phyloP scores from a whole-genome alignment of 2,329 filamentous ascomycete genomes.

The Fusarium subtropicale region DNA sequence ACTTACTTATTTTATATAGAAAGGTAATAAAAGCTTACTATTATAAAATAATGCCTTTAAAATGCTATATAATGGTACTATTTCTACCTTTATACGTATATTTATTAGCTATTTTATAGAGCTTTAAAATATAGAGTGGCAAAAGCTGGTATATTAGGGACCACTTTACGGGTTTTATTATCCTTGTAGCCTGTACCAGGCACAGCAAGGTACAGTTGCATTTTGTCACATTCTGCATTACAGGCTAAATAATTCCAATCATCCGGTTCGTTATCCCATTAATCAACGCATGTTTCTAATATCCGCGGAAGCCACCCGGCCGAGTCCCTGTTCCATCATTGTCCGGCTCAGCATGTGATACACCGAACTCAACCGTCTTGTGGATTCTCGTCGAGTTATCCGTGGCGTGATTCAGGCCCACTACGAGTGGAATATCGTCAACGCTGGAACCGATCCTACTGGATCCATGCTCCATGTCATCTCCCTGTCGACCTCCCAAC shows the following conservation, averaged over 20 bases:
- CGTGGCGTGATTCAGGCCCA: conserved; percentile 3
- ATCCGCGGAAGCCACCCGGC: not conserved
- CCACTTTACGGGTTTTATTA: no score
- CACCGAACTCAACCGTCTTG: conserved; percentile 25
- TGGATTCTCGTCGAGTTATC: conserved; percentile 6
- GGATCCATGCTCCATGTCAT: conserved; percentile 37
- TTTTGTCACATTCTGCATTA: not conserved
- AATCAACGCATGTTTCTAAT: not conserved
- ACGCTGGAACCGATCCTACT: conserved; percentile 40
- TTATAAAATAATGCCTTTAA: no score
- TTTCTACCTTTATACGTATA: no score
- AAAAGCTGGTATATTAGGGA: no score
- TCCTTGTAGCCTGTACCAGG: no score
- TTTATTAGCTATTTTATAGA: no score
- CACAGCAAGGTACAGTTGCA: not conserved
- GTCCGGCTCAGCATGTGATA: not conserved
- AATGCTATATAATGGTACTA: no score
- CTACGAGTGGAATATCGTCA: conserved; percentile 45
- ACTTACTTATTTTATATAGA: no score
- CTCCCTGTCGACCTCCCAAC: conserved; percentile 26
- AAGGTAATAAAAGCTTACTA: no score
- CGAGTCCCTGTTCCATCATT: not conserved
- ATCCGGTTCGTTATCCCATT: not conserved
- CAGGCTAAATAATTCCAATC: not conserved
- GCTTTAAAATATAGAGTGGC: no score